phyloP scores from a whole-genome alignment of 2,329 filamentous ascomycete genomes.

The Fusarium poae region DNA sequence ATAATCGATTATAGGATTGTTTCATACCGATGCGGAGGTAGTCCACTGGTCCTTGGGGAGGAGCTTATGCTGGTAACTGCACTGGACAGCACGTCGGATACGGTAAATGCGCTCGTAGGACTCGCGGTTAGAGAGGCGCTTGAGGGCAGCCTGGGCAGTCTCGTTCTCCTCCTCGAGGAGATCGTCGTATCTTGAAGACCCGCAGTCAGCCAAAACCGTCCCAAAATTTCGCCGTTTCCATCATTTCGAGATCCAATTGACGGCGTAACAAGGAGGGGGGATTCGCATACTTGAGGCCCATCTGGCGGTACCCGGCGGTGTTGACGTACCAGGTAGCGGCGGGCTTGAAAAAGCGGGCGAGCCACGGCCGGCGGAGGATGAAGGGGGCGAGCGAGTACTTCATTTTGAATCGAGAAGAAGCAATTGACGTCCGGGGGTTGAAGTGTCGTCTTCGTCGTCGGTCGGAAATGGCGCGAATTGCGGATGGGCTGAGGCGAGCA shows the following conservation, averaged over 20 bases:
- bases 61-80: slow-evolving; percentile 73
- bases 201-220: slow-evolving; percentile 43
- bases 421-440: slow-evolving; percentile 46
- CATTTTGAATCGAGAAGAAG: slow-evolving; percentile 63
- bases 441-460: slow-evolving; percentile 42
- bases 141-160: slow-evolving; percentile 85
- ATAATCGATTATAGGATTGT: not conserved
- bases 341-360: slow-evolving; percentile 80
- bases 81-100: slow-evolving; percentile 92
- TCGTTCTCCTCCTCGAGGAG: slow-evolving; percentile 94
- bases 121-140: slow-evolving; percentile 90
- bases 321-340: slow-evolving; percentile 90
- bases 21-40: slow-evolving; percentile 65
- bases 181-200: slow-evolving; percentile 81
- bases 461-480: slow-evolving; percentile 54
- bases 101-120: slow-evolving; percentile 98
- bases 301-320: slow-evolving; percentile 90
- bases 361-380: slow-evolving; percentile 87
- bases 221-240: slow-evolving; percentile 4
- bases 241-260: slow-evolving; percentile 40
- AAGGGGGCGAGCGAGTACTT: slow-evolving; percentile 79
- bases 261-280: slow-evolving; percentile 11
- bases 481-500: slow-evolving; percentile 51
- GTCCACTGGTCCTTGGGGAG: slow-evolving; percentile 73
- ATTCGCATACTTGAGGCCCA: slow-evolving; percentile 82